These are phyloP conservation scores for Neurospora tetrasperma DNA, from an alignment of 495 filamentous ascomycete genomes.

Conservation along the genomic window DNA sequence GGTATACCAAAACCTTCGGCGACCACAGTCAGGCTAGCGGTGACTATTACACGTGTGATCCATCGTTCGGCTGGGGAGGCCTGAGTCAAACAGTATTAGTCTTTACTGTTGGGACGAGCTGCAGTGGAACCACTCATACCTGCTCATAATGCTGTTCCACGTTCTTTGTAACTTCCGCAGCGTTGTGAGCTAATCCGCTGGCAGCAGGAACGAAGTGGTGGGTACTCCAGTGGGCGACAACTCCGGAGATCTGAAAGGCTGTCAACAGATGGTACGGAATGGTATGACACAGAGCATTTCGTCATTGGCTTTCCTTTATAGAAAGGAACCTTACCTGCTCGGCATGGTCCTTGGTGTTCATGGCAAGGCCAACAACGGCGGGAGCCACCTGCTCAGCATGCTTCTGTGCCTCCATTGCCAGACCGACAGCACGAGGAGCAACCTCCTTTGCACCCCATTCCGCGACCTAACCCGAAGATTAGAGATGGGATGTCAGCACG, in stretches of 20 bases:
- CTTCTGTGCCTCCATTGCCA: too few species aligned
- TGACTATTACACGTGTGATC: neutral
- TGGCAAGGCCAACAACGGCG: neutral
- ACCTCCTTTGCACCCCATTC: neutral
- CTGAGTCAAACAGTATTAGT: neutral
- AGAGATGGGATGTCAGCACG: neutral
- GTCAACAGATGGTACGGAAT: neutral
- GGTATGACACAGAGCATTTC: neutral
- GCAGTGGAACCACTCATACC: neutral
- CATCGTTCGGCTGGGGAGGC: neutral
- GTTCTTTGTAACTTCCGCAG: neutral
- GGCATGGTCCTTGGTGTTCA: too few species aligned
- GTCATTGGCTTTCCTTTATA: neutral
- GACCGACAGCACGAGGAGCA: too few species aligned
- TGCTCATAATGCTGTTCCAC: neutral
- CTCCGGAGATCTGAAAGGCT: neutral
- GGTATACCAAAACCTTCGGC: neutral
- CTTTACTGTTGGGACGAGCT: neutral
- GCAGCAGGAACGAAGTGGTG: neutral
- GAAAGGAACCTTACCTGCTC: neutral
- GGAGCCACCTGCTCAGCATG: neutral
- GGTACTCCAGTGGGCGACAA: neutral
- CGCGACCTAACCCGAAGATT: neutral
- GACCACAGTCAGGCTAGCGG: rapidly evolving
- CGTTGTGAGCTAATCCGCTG: neutral